These are phyloP conservation scores for Casaregolazyma lundiana DNA, from an alignment of 1,139 yeast genomes.

Conservation along the genomic window DNA sequence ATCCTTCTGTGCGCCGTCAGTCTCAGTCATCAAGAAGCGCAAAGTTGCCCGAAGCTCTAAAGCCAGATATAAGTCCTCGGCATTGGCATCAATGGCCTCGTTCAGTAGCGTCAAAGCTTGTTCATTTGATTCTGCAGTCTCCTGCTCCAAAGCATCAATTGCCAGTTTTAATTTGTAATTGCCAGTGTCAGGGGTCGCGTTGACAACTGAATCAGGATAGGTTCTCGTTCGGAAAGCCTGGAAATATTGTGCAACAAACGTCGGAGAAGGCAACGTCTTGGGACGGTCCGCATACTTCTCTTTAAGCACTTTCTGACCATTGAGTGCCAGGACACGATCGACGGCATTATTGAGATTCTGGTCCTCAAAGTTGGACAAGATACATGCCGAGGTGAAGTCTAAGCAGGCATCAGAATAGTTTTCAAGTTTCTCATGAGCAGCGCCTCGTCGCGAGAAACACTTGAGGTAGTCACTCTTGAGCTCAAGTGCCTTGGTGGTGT, in stretches of 20 bases:
- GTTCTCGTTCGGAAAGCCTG: slow-evolving; percentile 54
- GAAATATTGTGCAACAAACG: slow-evolving; percentile 80
- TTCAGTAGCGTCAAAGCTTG: slow-evolving; percentile 65
- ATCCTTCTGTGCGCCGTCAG: slow-evolving; percentile 54
- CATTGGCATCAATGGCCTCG: slow-evolving; percentile 52
- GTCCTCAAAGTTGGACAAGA: slow-evolving; percentile 53
- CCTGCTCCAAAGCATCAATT: slow-evolving; percentile 55
- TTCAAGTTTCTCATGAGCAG: slow-evolving; percentile 80
- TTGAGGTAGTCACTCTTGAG: slow-evolving; percentile 87
- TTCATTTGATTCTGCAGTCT: slow-evolving; percentile 68
- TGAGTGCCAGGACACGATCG: slow-evolving; percentile 77
- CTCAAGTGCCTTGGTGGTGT: slow-evolving; percentile 78
- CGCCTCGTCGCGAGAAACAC: slow-evolving; percentile 66
- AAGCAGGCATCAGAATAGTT: slow-evolving; percentile 80
- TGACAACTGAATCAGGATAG: slow-evolving; percentile 36
- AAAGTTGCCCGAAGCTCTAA: slow-evolving; percentile 80
- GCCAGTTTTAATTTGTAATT: slow-evolving; percentile 68
- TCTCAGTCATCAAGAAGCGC: slow-evolving; percentile 75
- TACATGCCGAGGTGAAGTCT: slow-evolving; percentile 72
- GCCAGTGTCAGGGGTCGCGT: slow-evolving; percentile 51
- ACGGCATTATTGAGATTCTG: slow-evolving; percentile 73
- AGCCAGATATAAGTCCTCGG: slow-evolving; percentile 53
- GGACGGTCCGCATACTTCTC: slow-evolving; percentile 50
- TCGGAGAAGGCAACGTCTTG: slow-evolving; percentile 73
- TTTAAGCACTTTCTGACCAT: slow-evolving; percentile 48